These are phyloP conservation scores for Tephrocybe sp. DNA, from an alignment of 768 basidiomycete genomes.

Conservation along the genomic window DNA sequence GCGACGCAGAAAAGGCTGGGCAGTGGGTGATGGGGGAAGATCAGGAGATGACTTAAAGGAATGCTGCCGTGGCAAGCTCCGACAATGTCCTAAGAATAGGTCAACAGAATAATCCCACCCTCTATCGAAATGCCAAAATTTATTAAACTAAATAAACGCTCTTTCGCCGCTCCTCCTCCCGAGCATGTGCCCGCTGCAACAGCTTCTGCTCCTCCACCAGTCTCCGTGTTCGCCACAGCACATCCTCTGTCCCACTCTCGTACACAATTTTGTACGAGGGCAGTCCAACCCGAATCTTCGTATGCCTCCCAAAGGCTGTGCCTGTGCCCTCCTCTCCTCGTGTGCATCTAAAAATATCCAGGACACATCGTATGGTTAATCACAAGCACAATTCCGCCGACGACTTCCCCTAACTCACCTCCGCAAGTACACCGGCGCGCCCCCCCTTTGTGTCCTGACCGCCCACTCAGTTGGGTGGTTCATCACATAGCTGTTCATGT, in stretches of 20 bases:
- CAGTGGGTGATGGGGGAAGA: constrained; percentile 9
- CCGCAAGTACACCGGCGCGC: constrained; percentile 50
- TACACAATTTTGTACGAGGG: constrained; percentile 71
- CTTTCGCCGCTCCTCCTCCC: constrained; percentile 57
- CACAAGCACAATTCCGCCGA: constrained; percentile 21
- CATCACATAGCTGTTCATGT: constrained; percentile 73
- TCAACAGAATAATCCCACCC: constrained; percentile 8
- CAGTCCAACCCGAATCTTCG: constrained; percentile 54
- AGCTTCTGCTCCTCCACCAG: constrained; percentile 31
- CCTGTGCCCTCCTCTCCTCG: constrained; percentile 42
- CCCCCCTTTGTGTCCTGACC: constrained; percentile 39
- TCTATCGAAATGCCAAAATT: constrained; percentile 12
- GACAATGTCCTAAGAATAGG: constrained; percentile 18
- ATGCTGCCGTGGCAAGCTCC: constrained; percentile 16
- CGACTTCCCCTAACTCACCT: constrained; percentile 40
- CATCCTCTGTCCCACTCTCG: constrained; percentile 65
- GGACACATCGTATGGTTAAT: constrained; percentile 22
- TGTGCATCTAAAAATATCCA: constrained; percentile 53
- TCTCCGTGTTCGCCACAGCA: constrained; percentile 40
- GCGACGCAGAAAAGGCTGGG: constrained; percentile 17
- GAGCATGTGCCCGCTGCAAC: constrained; percentile 36
- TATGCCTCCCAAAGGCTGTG: constrained; percentile 40
- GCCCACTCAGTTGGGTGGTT: constrained; percentile 73
- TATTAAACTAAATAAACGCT: constrained; percentile 23
- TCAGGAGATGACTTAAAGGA: constrained; percentile 9